Evolutionary conservation across 331 rosid species (phyloP), one percentile per base, ranked within the genome.

Genomic region (Cydonia oblonga): DNA sequence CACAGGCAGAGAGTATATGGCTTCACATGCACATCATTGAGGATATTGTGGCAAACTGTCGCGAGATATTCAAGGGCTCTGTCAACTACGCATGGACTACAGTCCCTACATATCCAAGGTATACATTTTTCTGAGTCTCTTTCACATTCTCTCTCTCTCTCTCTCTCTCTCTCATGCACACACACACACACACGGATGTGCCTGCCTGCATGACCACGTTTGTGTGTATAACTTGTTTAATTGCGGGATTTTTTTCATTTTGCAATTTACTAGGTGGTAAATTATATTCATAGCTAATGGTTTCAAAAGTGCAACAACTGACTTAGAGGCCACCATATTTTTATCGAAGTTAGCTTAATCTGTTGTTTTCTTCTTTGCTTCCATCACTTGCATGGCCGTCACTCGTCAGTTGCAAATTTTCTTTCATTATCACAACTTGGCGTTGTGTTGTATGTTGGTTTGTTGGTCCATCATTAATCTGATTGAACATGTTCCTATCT

Each of bases 1-100:
- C 97, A 49, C 99, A 95, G 76, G 99, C 99, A 13, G 99, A 95
- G 88, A 95, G 99, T 70, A 91, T 91, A 74, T 95, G 99, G 99
- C 99, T 95, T 79, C 99, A 95, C 73, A 95, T 91, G 96, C 85
- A 91, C 76, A 91, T 95, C 32, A 95, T 95, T 40, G 96, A 95
- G 84, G 96, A 82, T 73, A 87, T 95, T 63, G 96, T 91, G 30
- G 71, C 81, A 20, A 95, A 95, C 68, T 95, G 97, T 71, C 93
- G 93, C 68, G 92, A 88, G 33, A 63, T 91, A 80, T 95, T 91
- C 81, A 95, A 91, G 87, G 99, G 99, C 69, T 89, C 97, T 32
- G 96, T 95, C 71, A 87, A 95, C 78, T 95, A 95, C 70, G 99
- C 96, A 40, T 95, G 99, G 99, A 95, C 99, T 58, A 88, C 99